Evolutionary conservation across 2,329 filamentous ascomycete species (phyloP).

Genomic region (Fusarium concolor): DNA sequence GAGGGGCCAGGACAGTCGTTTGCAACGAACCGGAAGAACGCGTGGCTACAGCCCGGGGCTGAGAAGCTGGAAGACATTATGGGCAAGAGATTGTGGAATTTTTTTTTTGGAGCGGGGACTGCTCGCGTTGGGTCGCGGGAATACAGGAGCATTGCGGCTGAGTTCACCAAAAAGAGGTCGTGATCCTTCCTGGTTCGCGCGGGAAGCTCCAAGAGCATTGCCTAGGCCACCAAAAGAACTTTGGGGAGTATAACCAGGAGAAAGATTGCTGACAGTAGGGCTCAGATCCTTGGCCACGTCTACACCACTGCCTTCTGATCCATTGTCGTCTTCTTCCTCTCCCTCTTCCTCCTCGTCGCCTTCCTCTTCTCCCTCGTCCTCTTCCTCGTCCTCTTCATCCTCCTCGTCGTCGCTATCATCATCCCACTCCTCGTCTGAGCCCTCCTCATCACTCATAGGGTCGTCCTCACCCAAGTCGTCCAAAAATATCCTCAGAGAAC

Average conservation of each 20-base stretch:
- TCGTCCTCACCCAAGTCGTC: no score
- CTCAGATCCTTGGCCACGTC: conserved; percentile 74
- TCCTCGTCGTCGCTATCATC: no score
- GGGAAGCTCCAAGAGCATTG: no score
- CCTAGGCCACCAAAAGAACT: conserved; percentile 68
- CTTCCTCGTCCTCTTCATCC: no score
- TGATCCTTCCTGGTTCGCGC: conserved; percentile 58
- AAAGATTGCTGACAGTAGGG: conserved; percentile 59
- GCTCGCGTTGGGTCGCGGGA: conserved; percentile 65
- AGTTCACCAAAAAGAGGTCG: conserved; percentile 67
- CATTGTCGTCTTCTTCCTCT: conserved; percentile 62
- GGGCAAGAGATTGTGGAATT: no score
- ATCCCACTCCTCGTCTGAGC: no score
- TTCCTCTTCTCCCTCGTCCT: conserved; percentile 53
- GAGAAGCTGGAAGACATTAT: no score
- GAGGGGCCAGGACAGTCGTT: no score
- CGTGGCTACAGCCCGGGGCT: no score
- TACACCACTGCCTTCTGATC: conserved; percentile 70
- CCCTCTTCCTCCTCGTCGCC: conserved; percentile 56
- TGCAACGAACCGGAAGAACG: no score
- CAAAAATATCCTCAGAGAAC: no score
- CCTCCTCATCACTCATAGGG: no score
- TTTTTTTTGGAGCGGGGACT: conserved; percentile 77
- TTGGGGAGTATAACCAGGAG: conserved; percentile 66
- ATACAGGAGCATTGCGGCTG: conserved; percentile 61